Base-by-base conservation (phyloP, 257 asterid species). In the Salvia hispanica region DNA sequence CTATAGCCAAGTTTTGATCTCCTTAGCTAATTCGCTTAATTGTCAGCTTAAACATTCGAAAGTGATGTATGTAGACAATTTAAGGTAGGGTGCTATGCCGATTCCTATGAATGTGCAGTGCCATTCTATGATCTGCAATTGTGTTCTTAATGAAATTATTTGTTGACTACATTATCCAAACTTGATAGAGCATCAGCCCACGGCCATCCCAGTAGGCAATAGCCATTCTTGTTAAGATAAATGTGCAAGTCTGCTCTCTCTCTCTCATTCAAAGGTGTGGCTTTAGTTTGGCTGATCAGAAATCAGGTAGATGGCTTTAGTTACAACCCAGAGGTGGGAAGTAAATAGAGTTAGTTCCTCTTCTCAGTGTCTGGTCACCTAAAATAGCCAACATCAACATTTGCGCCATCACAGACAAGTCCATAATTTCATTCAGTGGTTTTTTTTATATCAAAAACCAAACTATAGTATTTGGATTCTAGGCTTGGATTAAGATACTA, bases 321-420 rank as follows among this genome's bases (percentile, higher is more conserved):
- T 5, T 39, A 39, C 43, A 46, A 48, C 7, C 7, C 8, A 39
- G 56, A 50, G 6, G 34, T 52, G 58, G 12, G 36, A 9, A 9
- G 58, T 13, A n/a, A 52, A 18, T 18, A 21, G 36, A 21, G 58
- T 52, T 21, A 15, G 57, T 51, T 53, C 25, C 14, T 53, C 14
- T 53, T 37, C n/a, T 1, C 9, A 51, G 0, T 51, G 57, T 16
- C 2, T 39, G 2, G 2, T 5, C 43, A 39, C 43, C 43, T 39
- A 11, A 21, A 56, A 48, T 67, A 74, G 80, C 66, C 76, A 51
- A 70, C 14, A 53, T 53, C 37, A 76, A 5, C 43, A 75, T 66
- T 77, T 73, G 73, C 33, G 67, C 60, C 73, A 53, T 63, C 73
- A 25, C 31, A 74, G 78, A 78, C 79, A 74, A 76, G 46, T 58